A percentile compares a stretch with the other conserved stretches of the same genome.
phyloP scores from a whole-genome alignment of 176 grass and related monocot genomes.

The Juncus inflexus region DNA sequence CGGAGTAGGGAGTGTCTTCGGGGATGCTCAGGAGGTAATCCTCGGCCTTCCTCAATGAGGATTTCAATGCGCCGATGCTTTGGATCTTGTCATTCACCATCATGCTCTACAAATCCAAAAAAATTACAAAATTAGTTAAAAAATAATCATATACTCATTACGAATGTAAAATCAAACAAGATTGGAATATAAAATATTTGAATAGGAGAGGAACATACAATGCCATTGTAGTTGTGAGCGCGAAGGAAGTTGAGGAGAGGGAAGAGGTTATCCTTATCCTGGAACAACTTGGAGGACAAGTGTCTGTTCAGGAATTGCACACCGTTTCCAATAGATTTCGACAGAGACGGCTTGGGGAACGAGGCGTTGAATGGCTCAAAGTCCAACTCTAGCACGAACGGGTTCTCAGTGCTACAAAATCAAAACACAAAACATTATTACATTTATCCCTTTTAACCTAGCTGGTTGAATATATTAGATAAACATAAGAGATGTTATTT shows the following conservation, averaged over 20 bases:
- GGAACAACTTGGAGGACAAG: conserved; percentile 97
- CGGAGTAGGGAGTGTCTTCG: conserved; percentile 67
- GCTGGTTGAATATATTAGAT: not conserved
- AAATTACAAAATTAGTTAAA: not conserved
- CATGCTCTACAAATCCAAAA: conserved; percentile 59
- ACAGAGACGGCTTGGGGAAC: conserved; percentile 87
- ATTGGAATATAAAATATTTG: too few relatives aligned
- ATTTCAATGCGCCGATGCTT: conserved; percentile 64
- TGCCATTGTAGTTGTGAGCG: conserved; percentile 79
- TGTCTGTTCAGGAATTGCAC: conserved; percentile 97
- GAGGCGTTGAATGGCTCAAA: conserved; percentile 98
- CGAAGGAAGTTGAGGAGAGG: conserved; percentile 88
- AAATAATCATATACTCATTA: too few relatives aligned
- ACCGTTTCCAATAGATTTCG: conserved; percentile 96
- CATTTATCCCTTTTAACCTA: not conserved
- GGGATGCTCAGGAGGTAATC: conserved; percentile 59
- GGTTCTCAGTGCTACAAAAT: conserved; percentile 29
- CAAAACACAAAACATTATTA: conserved; percentile 16
- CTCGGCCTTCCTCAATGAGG: conserved; percentile 89
- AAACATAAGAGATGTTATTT: too few relatives aligned
- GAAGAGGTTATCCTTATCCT: conserved; percentile 94
- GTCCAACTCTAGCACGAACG: conserved; percentile 88
- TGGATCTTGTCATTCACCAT: conserved; percentile 96
- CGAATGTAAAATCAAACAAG: too few relatives aligned
- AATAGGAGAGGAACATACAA: conserved; percentile 36